Evolutionary conservation across 2,329 filamentous ascomycete species (phyloP).

Genomic region (Triangularia verruculosa): DNA sequence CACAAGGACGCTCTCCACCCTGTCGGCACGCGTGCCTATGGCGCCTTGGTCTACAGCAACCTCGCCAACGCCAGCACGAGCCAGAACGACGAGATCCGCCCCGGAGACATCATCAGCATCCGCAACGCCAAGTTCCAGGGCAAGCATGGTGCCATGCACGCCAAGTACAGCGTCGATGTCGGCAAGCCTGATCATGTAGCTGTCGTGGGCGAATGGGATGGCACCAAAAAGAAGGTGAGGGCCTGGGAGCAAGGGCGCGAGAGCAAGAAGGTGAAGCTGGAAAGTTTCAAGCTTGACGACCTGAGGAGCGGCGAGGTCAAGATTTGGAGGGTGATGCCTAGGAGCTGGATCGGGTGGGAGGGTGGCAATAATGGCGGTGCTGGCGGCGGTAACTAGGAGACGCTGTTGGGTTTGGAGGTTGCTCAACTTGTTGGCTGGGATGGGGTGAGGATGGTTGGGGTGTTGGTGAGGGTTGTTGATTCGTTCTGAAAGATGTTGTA

Average conservation of each 20-base stretch:
- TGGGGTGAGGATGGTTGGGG: conserved; percentile 13
- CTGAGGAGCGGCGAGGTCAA: conserved; percentile 90
- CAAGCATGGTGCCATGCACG: conserved; percentile 91
- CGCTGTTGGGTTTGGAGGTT: conserved; percentile 22
- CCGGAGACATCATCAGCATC: conserved; percentile 87
- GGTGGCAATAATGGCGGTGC: conserved; percentile 63
- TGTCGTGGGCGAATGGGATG: conserved; percentile 94
- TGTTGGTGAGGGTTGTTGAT: conserved; percentile 22
- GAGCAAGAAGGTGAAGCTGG: conserved; percentile 87
- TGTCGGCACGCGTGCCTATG: conserved; percentile 85
- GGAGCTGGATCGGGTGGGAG: conserved; percentile 90
- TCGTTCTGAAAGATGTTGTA: conserved; percentile 6
- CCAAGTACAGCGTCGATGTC: conserved; percentile 86
- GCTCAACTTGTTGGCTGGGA: conserved; percentile 6
- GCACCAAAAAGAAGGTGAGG: conserved; percentile 94
- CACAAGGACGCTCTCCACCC: conserved; percentile 73
- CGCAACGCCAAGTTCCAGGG: conserved; percentile 94
- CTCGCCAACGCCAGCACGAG: conserved; percentile 89
- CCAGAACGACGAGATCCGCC: conserved; percentile 87
- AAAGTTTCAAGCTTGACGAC: conserved; percentile 93
- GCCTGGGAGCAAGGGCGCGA: conserved; percentile 95
- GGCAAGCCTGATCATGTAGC: conserved; percentile 87
- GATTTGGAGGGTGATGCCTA: conserved; percentile 93
- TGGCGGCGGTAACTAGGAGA: conserved; percentile 59
- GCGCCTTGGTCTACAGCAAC: conserved; percentile 90